Evolutionary conservation across 768 basidiomycete genomes (phyloP), one percentile per base, ranked within the genome.

Genomic region (Zangia roseola): DNA sequence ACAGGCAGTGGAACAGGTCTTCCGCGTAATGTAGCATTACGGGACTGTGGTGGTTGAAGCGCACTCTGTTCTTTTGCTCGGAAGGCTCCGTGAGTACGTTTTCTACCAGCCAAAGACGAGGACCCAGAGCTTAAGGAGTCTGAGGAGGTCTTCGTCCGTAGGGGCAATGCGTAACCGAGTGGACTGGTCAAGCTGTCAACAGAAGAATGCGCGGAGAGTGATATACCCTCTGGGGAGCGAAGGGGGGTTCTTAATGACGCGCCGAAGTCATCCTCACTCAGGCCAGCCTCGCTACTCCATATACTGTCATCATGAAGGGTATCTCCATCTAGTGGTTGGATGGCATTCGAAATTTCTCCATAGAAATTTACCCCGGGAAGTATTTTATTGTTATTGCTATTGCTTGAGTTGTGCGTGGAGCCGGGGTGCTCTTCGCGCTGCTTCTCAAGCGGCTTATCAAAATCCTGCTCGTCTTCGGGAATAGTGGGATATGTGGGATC

Each of bases 401-500:
- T 82, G 83, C 84, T 83, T 81, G 73, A 76, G 80, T 68, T 71
- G 62, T 70, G 67, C 68, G 72, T 78, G 68, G 74, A 78, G 78
- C 77, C 72, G 75, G 80, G 76, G 74, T 79, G 75, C 64, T 66
- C 63, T 77, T 81, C 78, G 77, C 74, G 79, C 67, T 72, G 78
- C 64, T 70, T 77, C 81, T 73, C 76, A 83, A 86, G 83, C 84
- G 77, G 81, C 80, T 62, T 62, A 53, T 63, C 74, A 86, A 87
- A 88, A 86, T 69, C 83, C 84, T 79, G 78, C 25, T 53, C 56
- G 20, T 76, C 73, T 60, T 80, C 78, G 30, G 68, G 54, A 47
- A 78, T 74, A 39, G 49, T 47, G 20, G 60, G 54, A 44, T 67
- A 61, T 48, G 60, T 17, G 36, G 50, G 12, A 40, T 47, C 42